Evolutionary conservation across 768 basidiomycete genomes (phyloP).

Genomic region (Plicaturopsis crispa): DNA sequence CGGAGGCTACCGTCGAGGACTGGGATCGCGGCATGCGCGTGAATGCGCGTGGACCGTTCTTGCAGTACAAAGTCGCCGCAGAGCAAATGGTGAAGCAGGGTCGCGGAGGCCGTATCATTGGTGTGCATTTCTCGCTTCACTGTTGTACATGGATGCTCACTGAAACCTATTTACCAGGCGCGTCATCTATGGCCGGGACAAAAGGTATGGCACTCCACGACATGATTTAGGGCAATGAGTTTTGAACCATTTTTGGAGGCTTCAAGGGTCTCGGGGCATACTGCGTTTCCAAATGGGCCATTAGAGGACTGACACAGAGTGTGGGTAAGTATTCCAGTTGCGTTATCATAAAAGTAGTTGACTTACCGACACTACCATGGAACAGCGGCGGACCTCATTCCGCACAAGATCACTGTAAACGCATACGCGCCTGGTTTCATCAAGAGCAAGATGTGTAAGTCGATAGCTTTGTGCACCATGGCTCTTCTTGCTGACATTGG

Average conservation of each 20-base stretch:
- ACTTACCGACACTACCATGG: neutral
- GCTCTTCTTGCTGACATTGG: too few relatives aligned
- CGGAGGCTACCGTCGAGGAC: slow-evolving; percentile 23
- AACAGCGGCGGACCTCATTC: slow-evolving; percentile 28
- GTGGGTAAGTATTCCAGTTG: slow-evolving; percentile 18
- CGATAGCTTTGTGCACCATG: too few relatives aligned
- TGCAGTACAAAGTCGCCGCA: slow-evolving; percentile 60
- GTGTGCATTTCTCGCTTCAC: too few relatives aligned
- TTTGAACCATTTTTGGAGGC: neutral
- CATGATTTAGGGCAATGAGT: neutral
- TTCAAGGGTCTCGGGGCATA: slow-evolving; percentile 5
- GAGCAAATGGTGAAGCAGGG: slow-evolving; percentile 51
- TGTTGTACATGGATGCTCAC: too few relatives aligned
- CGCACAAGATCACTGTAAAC: slow-evolving; percentile 33
- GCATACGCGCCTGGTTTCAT: slow-evolving; percentile 22
- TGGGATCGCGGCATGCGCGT: slow-evolving; percentile 37
- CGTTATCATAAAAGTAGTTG: neutral
- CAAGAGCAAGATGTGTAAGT: slow-evolving; percentile 9
- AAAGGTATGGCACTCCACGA: slow-evolving; percentile 9
- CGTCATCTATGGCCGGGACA: slow-evolving; percentile 29
- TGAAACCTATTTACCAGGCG: too few relatives aligned
- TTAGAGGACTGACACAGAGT: slow-evolving; percentile 15
- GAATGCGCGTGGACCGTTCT: slow-evolving; percentile 51
- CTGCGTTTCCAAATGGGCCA: slow-evolving; percentile 13
- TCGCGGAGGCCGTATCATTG: slow-evolving; percentile 47